phyloP scores from a whole-genome alignment of 2,329 filamentous ascomycete genomes.

The Botrytis elliptica region DNA sequence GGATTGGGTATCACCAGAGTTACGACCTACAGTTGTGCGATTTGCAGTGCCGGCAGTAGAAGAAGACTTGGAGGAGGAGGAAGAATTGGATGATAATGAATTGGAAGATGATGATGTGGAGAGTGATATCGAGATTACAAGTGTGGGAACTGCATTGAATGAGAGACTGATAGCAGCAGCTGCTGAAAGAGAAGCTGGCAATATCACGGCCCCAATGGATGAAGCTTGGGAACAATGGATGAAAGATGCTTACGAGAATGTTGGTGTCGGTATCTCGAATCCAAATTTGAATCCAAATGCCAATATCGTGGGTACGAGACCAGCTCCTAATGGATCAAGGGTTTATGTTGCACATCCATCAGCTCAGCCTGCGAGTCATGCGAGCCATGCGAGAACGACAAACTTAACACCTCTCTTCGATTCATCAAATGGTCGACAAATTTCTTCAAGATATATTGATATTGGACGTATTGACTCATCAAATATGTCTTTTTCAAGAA shows the following conservation, averaged over 20 bases:
- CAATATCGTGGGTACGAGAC: slow-evolving; percentile 40
- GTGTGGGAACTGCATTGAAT: slow-evolving; percentile 62
- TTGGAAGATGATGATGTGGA: slow-evolving; percentile 48
- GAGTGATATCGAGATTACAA: slow-evolving; percentile 54
- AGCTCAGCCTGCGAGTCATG: not conserved
- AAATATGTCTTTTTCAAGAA: not conserved
- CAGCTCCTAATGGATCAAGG: slow-evolving; percentile 30
- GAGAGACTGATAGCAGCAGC: slow-evolving; percentile 64
- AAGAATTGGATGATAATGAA: slow-evolving; percentile 37
- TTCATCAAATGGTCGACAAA: not conserved
- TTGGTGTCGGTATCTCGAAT: slow-evolving; percentile 51
- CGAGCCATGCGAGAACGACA: no score
- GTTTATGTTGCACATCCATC: not conserved
- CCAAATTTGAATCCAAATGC: slow-evolving; percentile 36
- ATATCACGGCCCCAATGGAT: slow-evolving; percentile 58
- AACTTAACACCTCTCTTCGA: not conserved
- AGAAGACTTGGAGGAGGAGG: slow-evolving; percentile 41
- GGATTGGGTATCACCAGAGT: slow-evolving; percentile 56
- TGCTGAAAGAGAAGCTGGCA: slow-evolving; percentile 60
- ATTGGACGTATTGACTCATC: not conserved
- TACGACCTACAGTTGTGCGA: slow-evolving; percentile 27
- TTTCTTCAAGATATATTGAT: not conserved
- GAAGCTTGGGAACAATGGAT: slow-evolving; percentile 75
- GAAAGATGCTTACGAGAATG: slow-evolving; percentile 66
- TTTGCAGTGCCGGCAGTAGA: slow-evolving; percentile 30